Evolutionary conservation across 1,139 yeast genomes (phyloP), one percentile per base, ranked within the genome.

Genomic region (Yamadazyma triangularis): DNA sequence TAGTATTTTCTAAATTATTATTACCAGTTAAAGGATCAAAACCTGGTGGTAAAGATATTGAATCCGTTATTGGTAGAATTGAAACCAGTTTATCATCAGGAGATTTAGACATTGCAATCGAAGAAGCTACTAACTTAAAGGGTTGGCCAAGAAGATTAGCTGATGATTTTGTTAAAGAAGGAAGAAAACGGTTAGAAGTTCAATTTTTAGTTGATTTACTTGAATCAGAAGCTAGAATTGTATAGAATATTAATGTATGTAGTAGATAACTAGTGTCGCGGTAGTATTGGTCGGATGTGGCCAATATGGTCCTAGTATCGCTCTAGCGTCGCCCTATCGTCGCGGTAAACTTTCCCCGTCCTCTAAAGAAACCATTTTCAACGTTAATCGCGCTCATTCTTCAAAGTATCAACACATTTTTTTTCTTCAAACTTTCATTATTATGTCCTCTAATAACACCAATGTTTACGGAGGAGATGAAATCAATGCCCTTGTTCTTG

Each of bases 61-160:
- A 91, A 61, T 75, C 88, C 29, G 83, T 89, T 19, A 78, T 89
- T 49, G 91, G 95, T 2, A 77, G 96, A 51, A 93, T 94, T 20
- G 81, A 84, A 48, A 70, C 79, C 32, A 78, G 85, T 43, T 70
- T 91, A 51, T 69, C 77, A 29, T 77, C 84, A 48, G 89, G 93
- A 34, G 78, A 85, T 40, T 72, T 91, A 47, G 88, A 83, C 51
- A 73, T 76, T 40, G 98, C 98, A 5, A 94, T 91, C 22, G 95
- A 88, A 51, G 96, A 89, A 59, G 93, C 84, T 33, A 82, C 95
- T 40, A 73, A 77, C 44, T 73, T 93, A 57, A 84, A 85, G 60
- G 98, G 98, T 24, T 87, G 96, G 96, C 77, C 95, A 26, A 81
- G 94, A 70, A 76, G 75, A 50, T 71, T 91, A 47, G 94, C 96